phyloP scores from a whole-genome alignment of 768 basidiomycete genomes.

The Kwoniella dejecticola region DNA sequence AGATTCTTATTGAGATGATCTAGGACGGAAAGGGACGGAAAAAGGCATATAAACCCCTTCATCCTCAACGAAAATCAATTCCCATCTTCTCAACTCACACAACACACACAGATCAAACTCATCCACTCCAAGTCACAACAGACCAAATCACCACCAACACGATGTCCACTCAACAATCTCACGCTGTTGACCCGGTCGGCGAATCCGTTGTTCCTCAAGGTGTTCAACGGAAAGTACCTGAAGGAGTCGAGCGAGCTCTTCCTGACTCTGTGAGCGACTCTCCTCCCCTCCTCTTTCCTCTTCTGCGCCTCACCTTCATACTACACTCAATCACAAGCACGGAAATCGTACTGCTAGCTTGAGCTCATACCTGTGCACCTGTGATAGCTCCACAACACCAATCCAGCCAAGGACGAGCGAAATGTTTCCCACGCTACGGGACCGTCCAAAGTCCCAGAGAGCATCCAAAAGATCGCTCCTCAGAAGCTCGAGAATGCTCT shows the following conservation, averaged over 20 bases:
- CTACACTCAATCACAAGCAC: no score
- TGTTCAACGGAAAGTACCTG: slow-evolving; percentile 29
- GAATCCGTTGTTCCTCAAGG: slow-evolving; percentile 30
- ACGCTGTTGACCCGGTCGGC: slow-evolving; percentile 29
- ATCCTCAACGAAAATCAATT: no score
- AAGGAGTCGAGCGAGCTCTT: slow-evolving; percentile 23
- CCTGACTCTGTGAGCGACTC: slow-evolving; percentile 29
- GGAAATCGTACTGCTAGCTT: no score
- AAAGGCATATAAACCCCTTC: no score
- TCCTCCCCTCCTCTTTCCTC: no score
- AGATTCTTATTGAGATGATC: no score
- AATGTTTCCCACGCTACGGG: slow-evolving; percentile 38
- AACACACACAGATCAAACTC: no score
- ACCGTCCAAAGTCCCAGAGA: slow-evolving; percentile 38
- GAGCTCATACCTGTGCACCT: no score
- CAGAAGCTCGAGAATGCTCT: slow-evolving; percentile 35
- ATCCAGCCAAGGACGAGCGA: slow-evolving; percentile 19
- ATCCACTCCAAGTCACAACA: not conserved
- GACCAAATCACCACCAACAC: not conserved
- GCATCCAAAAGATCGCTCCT: slow-evolving; percentile 41
- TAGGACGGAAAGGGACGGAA: no score
- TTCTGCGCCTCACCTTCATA: no score
- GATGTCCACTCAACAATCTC: slow-evolving; percentile 21
- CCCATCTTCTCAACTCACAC: no score
- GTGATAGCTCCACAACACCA: slow-evolving; percentile 34